A percentile compares a stretch with the other conserved stretches of the same genome.
Evolutionary conservation across 768 basidiomycete genomes (phyloP).

Genomic region (Cystofilobasidium capitatum): DNA sequence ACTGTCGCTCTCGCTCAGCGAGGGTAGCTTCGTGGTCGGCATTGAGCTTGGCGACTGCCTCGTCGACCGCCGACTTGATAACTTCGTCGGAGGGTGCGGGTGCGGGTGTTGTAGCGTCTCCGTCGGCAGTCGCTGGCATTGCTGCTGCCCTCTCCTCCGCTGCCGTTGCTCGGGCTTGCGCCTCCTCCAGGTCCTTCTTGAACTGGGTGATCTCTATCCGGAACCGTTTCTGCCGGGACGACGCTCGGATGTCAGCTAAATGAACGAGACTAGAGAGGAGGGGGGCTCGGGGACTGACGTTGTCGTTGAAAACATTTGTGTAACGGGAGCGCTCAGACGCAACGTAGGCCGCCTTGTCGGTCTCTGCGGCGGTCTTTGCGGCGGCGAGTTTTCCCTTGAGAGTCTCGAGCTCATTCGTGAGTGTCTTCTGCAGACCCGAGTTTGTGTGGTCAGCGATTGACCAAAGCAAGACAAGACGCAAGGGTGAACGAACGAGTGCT

Average conservation of each 20-base stretch:
- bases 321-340: conserved; percentile 4
- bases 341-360: not conserved
- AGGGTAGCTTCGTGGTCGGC: conserved; percentile 15
- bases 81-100: conserved; percentile 8
- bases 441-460: not conserved
- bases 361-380: not conserved
- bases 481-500: not conserved
- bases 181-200: not conserved
- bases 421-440: conserved; percentile 3
- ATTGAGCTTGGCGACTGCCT: conserved; percentile 17
- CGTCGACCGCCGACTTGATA: conserved; percentile 12
- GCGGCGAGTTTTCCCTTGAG: not conserved
- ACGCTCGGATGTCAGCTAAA: not conserved
- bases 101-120: not conserved
- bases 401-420: conserved; percentile 3
- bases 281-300: conserved; percentile 11
- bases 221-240: conserved; percentile 6
- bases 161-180: not conserved
- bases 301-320: conserved; percentile 15
- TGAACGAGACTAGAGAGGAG: no score
- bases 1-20: conserved; percentile 19
- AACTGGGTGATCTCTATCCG: not conserved
- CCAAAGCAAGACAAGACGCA: not conserved
- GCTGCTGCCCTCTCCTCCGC: not conserved
- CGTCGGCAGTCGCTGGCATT: not conserved